Evolutionary conservation across 257 asterid species (phyloP).

Genomic region (Solanum gandarillasii): DNA sequence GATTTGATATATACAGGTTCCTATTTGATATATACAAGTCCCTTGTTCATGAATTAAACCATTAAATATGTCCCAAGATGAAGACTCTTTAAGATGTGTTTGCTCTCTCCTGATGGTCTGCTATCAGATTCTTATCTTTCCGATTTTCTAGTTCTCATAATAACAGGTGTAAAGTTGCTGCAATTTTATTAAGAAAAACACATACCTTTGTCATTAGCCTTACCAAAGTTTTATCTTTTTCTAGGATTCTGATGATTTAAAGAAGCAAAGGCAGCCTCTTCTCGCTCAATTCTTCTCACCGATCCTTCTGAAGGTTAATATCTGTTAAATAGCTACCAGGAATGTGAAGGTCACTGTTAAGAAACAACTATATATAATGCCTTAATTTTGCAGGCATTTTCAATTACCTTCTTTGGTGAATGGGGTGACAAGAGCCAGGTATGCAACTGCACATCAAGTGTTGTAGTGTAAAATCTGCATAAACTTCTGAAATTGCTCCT

Average conservation of each 20-base stretch:
- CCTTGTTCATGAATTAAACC: neutral
- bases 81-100: neutral
- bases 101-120: neutral
- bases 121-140: neutral
- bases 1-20: no score
- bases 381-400: conserved; percentile 62
- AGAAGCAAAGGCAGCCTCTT: conserved; percentile 69
- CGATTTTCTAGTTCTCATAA: neutral
- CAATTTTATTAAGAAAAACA: neutral
- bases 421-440: conserved; percentile 99
- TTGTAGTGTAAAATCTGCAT: neutral
- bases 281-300: conserved; percentile 87
- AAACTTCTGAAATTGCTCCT: neutral
- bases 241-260: conserved; percentile 67
- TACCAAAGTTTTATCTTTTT: neutral
- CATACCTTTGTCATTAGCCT: neutral
- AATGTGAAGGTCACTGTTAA: conserved; percentile 9
- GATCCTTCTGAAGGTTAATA: conserved; percentile 67
- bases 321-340: neutral
- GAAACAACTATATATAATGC: neutral
- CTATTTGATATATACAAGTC: neutral
- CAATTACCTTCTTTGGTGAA: conserved; percentile 97
- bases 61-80: neutral
- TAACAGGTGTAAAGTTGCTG: neutral
- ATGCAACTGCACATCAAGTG: neutral